Evolutionary conservation across 257 asterid species (phyloP), one percentile per base, ranked within the genome.

Genomic region (Gentiana macrophylla): DNA sequence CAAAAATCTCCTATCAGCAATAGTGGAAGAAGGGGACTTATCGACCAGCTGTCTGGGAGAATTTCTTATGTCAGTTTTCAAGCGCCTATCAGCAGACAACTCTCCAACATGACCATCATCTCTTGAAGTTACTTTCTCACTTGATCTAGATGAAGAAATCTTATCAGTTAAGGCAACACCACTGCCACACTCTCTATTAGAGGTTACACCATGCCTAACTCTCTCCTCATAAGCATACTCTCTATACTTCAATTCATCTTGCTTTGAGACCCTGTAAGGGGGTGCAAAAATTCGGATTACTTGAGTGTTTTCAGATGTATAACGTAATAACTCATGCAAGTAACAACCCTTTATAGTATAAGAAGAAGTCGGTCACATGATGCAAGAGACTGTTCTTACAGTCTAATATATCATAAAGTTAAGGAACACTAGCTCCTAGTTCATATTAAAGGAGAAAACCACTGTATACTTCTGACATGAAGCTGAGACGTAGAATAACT

Each of bases 201-300:
- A 77, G 47, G 77, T 66, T 57, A 47, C 67, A 68, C 45, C 65
- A 65, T 79, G 78, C 36, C 96, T 76, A 64, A 11, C 55, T 71
- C 89, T 84, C 52, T 84, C 98, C 65, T 91, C 98, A 59, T 81
- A 80, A 56, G 76, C 75, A 70, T 78, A 69, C 32, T 91, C 95
- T 80, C 87, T 77, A 59, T 74, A 83, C 77, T 75, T 92, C 10
- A 89, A 68, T 32, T 83, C 98, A 41, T 92, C 99, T 70, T 83
- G 97, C 79, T 83, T 88, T 64, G 73, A 73, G 51, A 55, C 65
- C 84, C 99, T 92, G 72, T 36, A 71, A 8, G 44, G 49, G 61
- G 64, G 61, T 62, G 43, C 33, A 52, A 61, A 61, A 45, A 57
- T 50, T 32, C 48, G 4, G 53, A 44, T 41, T 34, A 43, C 52